phyloP scores from a whole-genome alignment of 2,329 filamentous ascomycete genomes.

The Epichloe bromicola region DNA sequence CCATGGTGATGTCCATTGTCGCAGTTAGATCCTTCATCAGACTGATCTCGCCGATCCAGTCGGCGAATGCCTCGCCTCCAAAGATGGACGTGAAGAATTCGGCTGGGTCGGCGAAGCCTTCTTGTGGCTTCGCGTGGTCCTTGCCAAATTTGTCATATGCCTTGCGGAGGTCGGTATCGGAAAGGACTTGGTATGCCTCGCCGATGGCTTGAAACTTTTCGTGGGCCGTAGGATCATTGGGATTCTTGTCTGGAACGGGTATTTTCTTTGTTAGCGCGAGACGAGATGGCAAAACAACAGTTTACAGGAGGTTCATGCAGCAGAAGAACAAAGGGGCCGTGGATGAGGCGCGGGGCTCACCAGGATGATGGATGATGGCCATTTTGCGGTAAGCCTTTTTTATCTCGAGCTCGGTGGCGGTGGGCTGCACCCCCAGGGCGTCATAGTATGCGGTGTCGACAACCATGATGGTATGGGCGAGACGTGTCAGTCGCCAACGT shows the following conservation, averaged over 20 bases:
- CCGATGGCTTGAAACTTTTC: slow-evolving; percentile 85
- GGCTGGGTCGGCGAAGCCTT: slow-evolving; percentile 87
- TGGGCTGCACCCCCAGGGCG: slow-evolving; percentile 65
- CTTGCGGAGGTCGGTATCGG: slow-evolving; percentile 72
- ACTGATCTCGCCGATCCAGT: slow-evolving; percentile 96
- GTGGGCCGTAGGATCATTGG: slow-evolving; percentile 85
- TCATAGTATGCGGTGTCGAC: slow-evolving; percentile 85
- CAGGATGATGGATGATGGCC: slow-evolving; percentile 85
- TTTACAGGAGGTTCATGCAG: not conserved
- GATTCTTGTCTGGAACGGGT: slow-evolving; percentile 70
- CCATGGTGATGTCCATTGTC: slow-evolving; percentile 95
- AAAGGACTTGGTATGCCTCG: slow-evolving; percentile 68
- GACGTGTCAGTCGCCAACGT: not conserved
- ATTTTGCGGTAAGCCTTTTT: slow-evolving; percentile 97
- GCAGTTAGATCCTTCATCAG: slow-evolving; percentile 97
- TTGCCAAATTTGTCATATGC: slow-evolving; percentile 97
- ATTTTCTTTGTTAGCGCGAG: not conserved
- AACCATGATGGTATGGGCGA: slow-evolving; percentile 50
- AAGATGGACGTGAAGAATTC: slow-evolving; percentile 99
- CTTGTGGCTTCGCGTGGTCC: slow-evolving; percentile 78
- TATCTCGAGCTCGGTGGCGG: slow-evolving; percentile 81
- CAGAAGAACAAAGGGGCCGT: not conserved
- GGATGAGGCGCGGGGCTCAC: slow-evolving; percentile 28
- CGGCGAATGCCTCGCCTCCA: slow-evolving; percentile 85
- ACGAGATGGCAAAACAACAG: not conserved